A percentile compares a stretch with the other conserved stretches of the same genome.
phyloP scores from a whole-genome alignment of 2,329 filamentous ascomycete species.

The Penicillium sp. region DNA sequence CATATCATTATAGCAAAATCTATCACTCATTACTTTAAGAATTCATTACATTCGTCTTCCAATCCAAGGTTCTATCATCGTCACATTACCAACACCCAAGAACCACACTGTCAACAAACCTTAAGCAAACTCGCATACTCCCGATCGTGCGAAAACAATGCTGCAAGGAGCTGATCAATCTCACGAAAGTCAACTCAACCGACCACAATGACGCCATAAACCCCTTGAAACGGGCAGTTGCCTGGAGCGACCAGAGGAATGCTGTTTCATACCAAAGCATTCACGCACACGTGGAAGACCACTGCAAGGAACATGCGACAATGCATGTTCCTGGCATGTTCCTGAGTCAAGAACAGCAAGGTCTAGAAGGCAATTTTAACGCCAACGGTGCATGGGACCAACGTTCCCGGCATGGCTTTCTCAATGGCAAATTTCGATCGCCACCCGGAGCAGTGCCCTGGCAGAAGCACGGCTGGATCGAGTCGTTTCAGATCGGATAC shows the following conservation, averaged over 20 bases:
- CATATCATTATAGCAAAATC: too few relatives aligned
- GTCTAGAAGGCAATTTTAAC: conserved; percentile 37
- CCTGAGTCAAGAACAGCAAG: neutral
- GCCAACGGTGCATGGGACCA: conserved; percentile 50
- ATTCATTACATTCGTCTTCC: too few relatives aligned
- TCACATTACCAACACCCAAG: neutral
- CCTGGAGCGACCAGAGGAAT: conserved; percentile 12
- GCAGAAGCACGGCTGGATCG: conserved; percentile 47
- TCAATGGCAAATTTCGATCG: conserved; percentile 51
- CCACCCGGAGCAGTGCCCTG: conserved; percentile 54
- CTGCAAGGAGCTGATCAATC: conserved; percentile 14
- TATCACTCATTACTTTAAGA: too few relatives aligned
- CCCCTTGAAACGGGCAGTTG: conserved; percentile 16
- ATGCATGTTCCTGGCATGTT: neutral
- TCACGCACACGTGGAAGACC: conserved; percentile 16
- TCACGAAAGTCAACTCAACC: conserved; percentile 9
- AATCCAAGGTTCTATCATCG: too few relatives aligned
- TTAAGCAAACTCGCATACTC: conserved; percentile 12
- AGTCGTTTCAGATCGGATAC: conserved; percentile 47
- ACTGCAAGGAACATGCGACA: conserved; percentile 11
- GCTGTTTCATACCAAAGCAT: conserved; percentile 7
- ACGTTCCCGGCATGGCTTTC: conserved; percentile 45
- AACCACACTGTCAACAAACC: neutral
- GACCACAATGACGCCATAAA: conserved; percentile 5
- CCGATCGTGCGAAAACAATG: conserved; percentile 12